Evolutionary conservation across 129 eudicot species (phyloP).

Genomic region (Arctium lappa): DNA sequence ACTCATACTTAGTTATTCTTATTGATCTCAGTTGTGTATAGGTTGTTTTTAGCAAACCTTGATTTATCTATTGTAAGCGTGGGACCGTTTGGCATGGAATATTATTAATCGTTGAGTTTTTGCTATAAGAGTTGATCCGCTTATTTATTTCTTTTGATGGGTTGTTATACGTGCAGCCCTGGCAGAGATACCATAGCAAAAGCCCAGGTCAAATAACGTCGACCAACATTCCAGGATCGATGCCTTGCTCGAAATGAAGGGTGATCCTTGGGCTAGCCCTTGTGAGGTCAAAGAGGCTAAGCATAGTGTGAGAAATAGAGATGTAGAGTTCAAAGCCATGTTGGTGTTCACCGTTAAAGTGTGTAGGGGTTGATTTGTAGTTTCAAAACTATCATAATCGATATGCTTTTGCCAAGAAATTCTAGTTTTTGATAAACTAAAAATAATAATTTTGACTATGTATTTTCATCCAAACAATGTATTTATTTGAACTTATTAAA

Average conservation of each 20-base stretch:
- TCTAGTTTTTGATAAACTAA: not conserved
- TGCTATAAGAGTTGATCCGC: too few species aligned
- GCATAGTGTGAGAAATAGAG: slow-evolving; percentile 15
- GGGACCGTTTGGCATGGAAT: too few species aligned
- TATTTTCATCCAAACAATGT: not conserved
- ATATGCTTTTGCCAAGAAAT: not conserved
- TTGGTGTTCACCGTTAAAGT: not conserved
- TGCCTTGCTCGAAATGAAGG: not conserved
- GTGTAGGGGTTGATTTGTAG: slow-evolving; percentile 15
- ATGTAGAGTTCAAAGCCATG: slow-evolving; percentile 14
- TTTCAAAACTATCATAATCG: not conserved
- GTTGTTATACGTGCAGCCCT: not conserved
- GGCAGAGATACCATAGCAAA: not conserved
- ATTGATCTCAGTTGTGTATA: too few species aligned
- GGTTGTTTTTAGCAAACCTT: too few species aligned
- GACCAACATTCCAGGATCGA: not conserved
- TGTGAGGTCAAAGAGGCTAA: slow-evolving; percentile 11
- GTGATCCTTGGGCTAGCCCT: slow-evolving; percentile 9
- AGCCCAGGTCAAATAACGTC: not conserved
- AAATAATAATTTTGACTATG: not conserved
- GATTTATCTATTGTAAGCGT: too few species aligned
- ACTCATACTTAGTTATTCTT: too few species aligned
- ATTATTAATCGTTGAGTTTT: too few species aligned
- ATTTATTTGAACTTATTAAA: not conserved
- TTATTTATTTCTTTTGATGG: too few species aligned